Conservation (phyloP, 768 basidiomycete species). For the Cytidiella melzeri region DNA sequence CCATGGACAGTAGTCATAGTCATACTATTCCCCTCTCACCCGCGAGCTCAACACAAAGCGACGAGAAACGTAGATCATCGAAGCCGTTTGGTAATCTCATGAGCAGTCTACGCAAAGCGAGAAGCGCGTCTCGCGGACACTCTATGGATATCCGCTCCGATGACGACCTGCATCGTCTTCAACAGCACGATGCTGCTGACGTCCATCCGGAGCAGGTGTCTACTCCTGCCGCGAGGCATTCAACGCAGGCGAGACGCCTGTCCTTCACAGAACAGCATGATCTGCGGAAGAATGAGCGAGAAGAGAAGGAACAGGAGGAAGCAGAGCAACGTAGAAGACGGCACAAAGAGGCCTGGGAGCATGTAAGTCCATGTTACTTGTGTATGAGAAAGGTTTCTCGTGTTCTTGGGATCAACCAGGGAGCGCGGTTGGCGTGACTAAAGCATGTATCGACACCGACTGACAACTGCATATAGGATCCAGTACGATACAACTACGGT, state of each 20-base stretch:
- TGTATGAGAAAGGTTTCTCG: no score
- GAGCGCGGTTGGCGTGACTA: no score
- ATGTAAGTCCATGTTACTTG: no score
- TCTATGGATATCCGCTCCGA: no score
- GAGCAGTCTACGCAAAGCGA: not conserved
- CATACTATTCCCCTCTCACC: not conserved
- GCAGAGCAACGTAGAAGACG: conserved; percentile 12
- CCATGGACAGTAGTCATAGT: not conserved
- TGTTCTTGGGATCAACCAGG: no score
- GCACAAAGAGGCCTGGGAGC: conserved; percentile 15
- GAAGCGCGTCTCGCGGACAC: not conserved
- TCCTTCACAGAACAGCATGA: conserved; percentile 22
- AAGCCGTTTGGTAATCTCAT: conserved; percentile 2
- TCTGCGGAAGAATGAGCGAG: conserved; percentile 18
- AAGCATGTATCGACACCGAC: no score
- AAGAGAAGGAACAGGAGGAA: conserved; percentile 18
- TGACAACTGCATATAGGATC: conserved; percentile 21
- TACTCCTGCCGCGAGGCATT: conserved; percentile 8
- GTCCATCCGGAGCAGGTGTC: not conserved
- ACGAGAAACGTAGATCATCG: conserved; percentile 4
- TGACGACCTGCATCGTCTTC: not conserved
- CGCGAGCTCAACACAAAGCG: not conserved
- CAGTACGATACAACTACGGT: conserved; percentile 52
- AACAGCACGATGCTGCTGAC: conserved; percentile 2
- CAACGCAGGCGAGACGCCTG: not conserved